Evolutionary conservation across 441 rosid species (phyloP), one percentile per base, ranked within the genome.

Genomic region (Jatropha podagrica): DNA sequence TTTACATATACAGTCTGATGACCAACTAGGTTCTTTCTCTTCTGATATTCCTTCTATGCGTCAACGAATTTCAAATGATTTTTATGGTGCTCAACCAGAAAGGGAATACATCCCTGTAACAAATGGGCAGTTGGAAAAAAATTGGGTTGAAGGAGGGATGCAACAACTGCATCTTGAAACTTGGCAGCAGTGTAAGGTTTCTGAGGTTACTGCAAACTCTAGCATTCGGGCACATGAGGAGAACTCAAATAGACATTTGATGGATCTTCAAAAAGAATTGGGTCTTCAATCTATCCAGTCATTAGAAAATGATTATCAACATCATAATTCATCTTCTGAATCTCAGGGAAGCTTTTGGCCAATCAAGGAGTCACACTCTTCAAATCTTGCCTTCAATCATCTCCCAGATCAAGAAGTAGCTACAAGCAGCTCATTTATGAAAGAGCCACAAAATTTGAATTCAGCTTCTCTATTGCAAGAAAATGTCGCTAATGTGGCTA

Each of bases 181-280:
- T 27, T 75, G 75, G 79, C 60, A 26, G 68, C 81, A 68, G 56
- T 68, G 65, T 63, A 76, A 63, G 27, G 69, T 72, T 69, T 62
- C 75, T 4, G 82, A 85, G 73, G 54, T 67, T 68, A 42, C 56
- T 41, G 68, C 72, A 68, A 70, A 79, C 44, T 72, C 83, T 37
- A 62, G 69, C 12, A 15, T 61, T 37, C 83, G 83, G 85, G 10
- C 64, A 52, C 74, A 81, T 77, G 80, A 77, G 17, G 82, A 73
- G 12, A 81, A 77, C 59, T 74, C 81, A 6, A 82, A 72, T 44
- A 77, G 72, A 82, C 72, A 77, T 59, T 69, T 81, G 60, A 70
- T 81, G 83, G 81, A 85, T 49, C 84, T 80, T 63, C 79, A 80
- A 32, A 78, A 73, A 65, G 81, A 80, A 42, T 46, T 66, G 23